These are phyloP conservation scores for Tritrichomonas foetus DNA, from an alignment of 208 protist species.

Conservation along the genomic window DNA sequence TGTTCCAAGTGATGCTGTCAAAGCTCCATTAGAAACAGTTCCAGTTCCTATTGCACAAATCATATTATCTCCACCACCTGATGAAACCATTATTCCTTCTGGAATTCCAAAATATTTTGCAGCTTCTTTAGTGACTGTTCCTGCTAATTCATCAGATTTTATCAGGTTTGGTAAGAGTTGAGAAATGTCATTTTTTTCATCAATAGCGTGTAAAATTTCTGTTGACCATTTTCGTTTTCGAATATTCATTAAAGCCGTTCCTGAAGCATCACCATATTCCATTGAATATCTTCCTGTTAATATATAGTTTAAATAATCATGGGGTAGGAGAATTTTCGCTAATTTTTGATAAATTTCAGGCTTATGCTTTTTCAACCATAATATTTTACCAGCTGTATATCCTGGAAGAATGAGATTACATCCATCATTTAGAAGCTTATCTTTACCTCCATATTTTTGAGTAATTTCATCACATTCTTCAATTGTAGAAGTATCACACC, in stretches of 20 bases:
- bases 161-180: background rate
- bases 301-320: constrained; percentile 34
- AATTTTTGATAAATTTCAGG: background rate
- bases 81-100: background rate
- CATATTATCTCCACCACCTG: constrained; percentile 33
- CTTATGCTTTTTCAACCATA: constrained; percentile 38
- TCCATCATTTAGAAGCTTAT: background rate
- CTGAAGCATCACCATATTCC: constrained; percentile 22
- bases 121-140: background rate
- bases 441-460: background rate
- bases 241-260: constrained; percentile 25
- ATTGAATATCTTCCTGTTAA: background rate
- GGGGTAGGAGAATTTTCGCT: background rate
- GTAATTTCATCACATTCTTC: constrained; percentile 33
- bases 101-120: background rate
- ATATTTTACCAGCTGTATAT: constrained; percentile 2
- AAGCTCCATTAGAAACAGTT: background rate
- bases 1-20: constrained; percentile 3
- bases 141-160: background rate
- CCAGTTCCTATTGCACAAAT: background rate
- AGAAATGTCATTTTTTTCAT: background rate
- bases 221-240: background rate
- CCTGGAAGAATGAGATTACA: background rate
- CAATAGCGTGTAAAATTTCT: background rate
- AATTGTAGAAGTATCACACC: constrained; percentile 30